Conservation (phyloP, 352 stramenopile genomes). For the Phytophthora sp. region DNA sequence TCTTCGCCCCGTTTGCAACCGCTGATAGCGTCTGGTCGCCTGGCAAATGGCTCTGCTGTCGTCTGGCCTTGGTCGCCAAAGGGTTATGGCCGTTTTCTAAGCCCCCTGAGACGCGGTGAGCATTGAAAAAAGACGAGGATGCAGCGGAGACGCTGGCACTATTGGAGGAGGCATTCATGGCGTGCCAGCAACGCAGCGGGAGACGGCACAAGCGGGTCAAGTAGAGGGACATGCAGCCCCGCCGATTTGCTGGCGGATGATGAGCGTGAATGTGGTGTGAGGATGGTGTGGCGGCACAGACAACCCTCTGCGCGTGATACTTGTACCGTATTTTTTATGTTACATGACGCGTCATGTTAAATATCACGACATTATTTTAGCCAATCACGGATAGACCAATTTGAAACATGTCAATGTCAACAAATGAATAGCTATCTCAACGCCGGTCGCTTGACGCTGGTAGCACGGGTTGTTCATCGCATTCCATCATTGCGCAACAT, state of each 20-base stretch:
- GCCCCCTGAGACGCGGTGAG: neutral
- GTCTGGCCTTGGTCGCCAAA: constrained; percentile 36
- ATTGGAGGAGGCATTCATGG: constrained; percentile 21
- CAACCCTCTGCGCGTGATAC: too few species aligned
- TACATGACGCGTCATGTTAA: too few species aligned
- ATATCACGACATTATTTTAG: too few species aligned
- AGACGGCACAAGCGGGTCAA: constrained; percentile 22
- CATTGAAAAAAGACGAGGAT: constrained; percentile 6
- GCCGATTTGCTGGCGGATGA: constrained; percentile 11
- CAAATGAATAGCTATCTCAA: too few species aligned
- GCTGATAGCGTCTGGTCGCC: constrained; percentile 15
- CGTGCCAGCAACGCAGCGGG: constrained; percentile 7
- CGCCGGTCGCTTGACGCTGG: too few species aligned
- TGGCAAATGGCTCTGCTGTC: constrained; percentile 60
- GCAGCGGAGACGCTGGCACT: constrained; percentile 1
- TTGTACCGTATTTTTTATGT: too few species aligned
- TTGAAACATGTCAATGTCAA: too few species aligned
- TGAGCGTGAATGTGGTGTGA: constrained; percentile 15
- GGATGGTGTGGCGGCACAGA: constrained; percentile 17
- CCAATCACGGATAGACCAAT: too few species aligned
- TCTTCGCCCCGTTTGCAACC: neutral
- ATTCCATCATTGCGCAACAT: too few species aligned
- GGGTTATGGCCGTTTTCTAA: constrained; percentile 12
- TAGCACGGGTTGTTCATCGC: too few species aligned
- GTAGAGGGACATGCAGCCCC: constrained; percentile 27